Base-by-base conservation (phyloP, 1,139 yeast species). In the Diutina neorugosa region DNA sequence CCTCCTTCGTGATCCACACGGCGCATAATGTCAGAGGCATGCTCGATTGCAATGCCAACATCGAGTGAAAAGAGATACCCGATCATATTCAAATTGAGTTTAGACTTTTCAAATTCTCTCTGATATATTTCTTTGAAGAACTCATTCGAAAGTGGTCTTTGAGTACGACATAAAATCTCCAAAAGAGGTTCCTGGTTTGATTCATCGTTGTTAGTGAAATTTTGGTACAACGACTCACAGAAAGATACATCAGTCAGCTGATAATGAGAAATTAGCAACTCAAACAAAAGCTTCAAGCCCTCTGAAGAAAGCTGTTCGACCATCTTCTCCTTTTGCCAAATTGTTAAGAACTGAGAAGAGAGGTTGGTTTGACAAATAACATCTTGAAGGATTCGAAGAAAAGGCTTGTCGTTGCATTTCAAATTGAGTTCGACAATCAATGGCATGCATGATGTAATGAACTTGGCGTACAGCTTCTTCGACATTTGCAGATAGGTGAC, bases 91-190 rank as follows among this genome's bases (percentile, higher is more conserved):
- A 83, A 81, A 55, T 72, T 69, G 20, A 66, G 57, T 14, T 59
- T 31, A 52, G 46, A 59, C 11, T 52, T 49, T 27, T 58, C 59
- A 4, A 71, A 58, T 54, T 72, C 74, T 14, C 61, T 55, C 21
- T 64, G 55, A 55, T 68, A 68, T 44, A 78, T 62, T 37, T 64
- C 55, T 42, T 67, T 63, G 46, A 80, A 66, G 57, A 81, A 80
- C 2, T 67, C 66, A 4, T 71, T 66, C 0, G 85, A 76, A 52
- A 82, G 63, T 0, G 82, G 69, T 57, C 73, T 77, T 56, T 77
- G 77, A 1, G 73, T 67, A 5, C 64, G 57, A 2, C 64, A 56
- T 74, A 67, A 52, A 77, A 64, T 27, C 65, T 65, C 18, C 62
- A 81, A 65, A 40, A 81, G 62, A 0, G 57, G 51, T 44, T 77